phyloP scores from a whole-genome alignment of 2,329 filamentous ascomycete species.

The Fusarium hostae region DNA sequence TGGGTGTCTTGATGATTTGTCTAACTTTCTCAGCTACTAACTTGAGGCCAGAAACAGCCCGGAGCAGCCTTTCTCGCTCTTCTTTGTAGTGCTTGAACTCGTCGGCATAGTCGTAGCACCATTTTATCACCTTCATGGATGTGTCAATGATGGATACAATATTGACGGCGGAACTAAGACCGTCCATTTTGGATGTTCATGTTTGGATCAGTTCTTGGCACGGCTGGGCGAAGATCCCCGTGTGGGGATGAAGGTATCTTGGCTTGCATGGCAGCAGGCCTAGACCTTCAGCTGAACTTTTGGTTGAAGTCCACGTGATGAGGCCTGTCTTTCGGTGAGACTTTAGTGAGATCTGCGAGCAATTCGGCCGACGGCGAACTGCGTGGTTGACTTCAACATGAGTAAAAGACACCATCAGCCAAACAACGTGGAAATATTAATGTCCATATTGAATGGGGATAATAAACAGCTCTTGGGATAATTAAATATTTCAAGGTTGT shows the following conservation, averaged over 20 bases:
- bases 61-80: not conserved
- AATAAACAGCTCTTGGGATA: fast-evolving
- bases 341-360: not conserved
- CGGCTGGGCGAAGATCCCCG: not conserved
- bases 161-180: not conserved
- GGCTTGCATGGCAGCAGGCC: not conserved
- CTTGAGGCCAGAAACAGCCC: not conserved
- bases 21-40: not conserved
- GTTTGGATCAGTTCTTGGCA: not conserved
- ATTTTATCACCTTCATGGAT: not conserved
- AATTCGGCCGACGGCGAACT: not conserved
- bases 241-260: not conserved
- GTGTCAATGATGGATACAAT: not conserved
- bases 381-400: not conserved
- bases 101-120: not conserved
- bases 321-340: not conserved
- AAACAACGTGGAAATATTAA: too few species aligned
- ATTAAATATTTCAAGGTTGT: too few species aligned
- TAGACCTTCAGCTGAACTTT: not conserved
- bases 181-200: not conserved
- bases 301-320: not conserved
- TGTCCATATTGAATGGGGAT: not conserved
- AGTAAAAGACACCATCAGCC: not conserved
- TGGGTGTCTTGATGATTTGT: not conserved
- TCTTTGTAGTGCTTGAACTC: not conserved